These are phyloP conservation scores for Solanum pimpinellifolium DNA, from an alignment of 257 asterid genomes.

Conservation along the genomic window DNA sequence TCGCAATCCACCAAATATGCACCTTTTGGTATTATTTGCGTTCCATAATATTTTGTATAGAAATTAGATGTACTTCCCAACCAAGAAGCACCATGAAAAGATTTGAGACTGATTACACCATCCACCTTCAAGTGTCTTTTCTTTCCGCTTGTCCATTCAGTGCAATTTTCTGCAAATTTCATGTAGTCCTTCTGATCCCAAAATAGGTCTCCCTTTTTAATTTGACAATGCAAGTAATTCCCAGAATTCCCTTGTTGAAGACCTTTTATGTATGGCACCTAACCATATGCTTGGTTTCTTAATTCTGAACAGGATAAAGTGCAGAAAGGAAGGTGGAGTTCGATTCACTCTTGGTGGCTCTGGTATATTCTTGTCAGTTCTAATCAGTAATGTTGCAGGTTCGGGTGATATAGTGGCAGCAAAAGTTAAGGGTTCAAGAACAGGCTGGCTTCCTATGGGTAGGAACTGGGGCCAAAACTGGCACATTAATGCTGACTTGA, in stretches of 20 bases:
- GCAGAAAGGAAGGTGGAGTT: conserved; percentile 58
- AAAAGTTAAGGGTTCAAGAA: conserved; percentile 31
- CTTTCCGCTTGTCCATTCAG: background rate
- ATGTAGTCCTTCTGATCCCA: background rate
- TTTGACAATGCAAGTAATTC: background rate
- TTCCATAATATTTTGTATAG: background rate
- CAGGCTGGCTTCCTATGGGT: conserved; percentile 47
- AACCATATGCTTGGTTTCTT: background rate
- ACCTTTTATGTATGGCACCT: background rate
- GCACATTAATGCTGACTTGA: conserved; percentile 46
- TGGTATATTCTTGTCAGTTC: conserved; percentile 35
- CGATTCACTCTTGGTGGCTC: conserved; percentile 41
- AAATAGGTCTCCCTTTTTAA: background rate
- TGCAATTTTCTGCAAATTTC: background rate
- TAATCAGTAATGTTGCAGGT: conserved; percentile 52
- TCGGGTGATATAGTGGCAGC: conserved; percentile 46
- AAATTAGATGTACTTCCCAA: background rate
- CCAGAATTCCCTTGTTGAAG: background rate
- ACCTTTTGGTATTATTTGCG: background rate
- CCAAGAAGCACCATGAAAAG: background rate
- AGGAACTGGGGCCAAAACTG: conserved; percentile 69
- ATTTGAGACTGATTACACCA: background rate
- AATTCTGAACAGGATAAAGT: conserved; percentile 30
- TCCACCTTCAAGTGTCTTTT: background rate
- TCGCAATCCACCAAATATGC: background rate